Evolutionary conservation across 2,329 filamentous ascomycete species (phyloP).

Genomic region (Harringtonia aguacate): DNA sequence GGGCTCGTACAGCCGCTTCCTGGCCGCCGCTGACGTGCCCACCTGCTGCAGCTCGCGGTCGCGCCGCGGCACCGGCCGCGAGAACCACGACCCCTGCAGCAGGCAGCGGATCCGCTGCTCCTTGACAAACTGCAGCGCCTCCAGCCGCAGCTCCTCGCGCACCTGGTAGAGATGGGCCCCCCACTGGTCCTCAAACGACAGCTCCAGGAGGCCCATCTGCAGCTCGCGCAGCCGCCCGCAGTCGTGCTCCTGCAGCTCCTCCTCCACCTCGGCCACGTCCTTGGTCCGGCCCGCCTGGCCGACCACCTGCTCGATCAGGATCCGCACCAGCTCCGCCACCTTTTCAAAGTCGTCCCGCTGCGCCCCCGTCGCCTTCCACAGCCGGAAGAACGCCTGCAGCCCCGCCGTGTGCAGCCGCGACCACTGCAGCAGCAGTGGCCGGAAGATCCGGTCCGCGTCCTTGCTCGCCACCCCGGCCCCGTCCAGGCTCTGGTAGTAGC

Average conservation of each 20-base stretch:
- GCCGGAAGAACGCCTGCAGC: constrained; percentile 74
- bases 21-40: constrained; percentile 7
- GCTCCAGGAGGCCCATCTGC: constrained; percentile 86
- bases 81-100: constrained; percentile 83
- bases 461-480: constrained; percentile 32
- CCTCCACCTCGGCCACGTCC: constrained; percentile 78
- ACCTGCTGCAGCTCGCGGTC: constrained; percentile 23
- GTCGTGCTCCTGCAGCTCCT: constrained; percentile 78
- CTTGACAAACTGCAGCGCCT: constrained; percentile 92
- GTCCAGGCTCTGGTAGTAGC: constrained; percentile 67
- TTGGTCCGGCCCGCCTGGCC: constrained; percentile 72
- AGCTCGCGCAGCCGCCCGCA: constrained; percentile 67
- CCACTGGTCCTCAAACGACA: constrained; percentile 93
- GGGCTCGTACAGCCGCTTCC: constrained; percentile 31
- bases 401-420: constrained; percentile 78
- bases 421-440: constrained; percentile 85
- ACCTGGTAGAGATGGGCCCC: constrained; percentile 80
- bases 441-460: constrained; percentile 78
- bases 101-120: constrained; percentile 90
- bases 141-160: constrained; percentile 81
- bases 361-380: constrained; percentile 88
- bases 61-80: constrained; percentile 32
- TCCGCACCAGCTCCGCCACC: constrained; percentile 80
- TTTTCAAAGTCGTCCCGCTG: constrained; percentile 84
- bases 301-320: constrained; percentile 81